Conservation (phyloP, 2,329 filamentous ascomycete species). For the Ceratocystis colombiana region DNA sequence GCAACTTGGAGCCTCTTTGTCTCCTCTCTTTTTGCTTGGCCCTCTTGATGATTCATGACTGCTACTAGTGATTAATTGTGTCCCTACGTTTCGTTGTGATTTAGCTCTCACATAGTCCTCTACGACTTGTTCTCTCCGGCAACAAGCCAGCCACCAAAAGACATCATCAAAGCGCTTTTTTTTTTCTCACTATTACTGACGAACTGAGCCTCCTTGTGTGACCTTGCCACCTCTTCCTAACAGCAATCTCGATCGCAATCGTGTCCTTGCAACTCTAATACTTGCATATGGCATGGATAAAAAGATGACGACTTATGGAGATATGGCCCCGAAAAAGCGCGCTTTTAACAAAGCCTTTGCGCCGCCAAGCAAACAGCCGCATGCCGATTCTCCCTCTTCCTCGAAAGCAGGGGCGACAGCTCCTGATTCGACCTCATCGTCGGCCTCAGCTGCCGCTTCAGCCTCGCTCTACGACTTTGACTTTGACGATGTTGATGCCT, state of each 20-base stretch:
- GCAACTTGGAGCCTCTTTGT: background rate
- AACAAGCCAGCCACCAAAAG: background rate
- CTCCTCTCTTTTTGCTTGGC: background rate
- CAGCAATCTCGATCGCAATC: background rate
- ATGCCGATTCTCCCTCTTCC: slow-evolving; percentile 11
- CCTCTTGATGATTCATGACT: background rate
- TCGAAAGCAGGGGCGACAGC: background rate
- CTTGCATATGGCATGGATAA: background rate
- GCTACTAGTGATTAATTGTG: no score
- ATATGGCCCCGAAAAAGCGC: slow-evolving; percentile 26
- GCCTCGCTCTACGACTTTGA: slow-evolving; percentile 25
- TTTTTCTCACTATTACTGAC: background rate
- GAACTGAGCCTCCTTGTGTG: background rate
- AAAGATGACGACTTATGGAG: slow-evolving; percentile 24
- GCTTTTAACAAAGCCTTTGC: slow-evolving; percentile 25
- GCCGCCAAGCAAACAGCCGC: slow-evolving; percentile 20
- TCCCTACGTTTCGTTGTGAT: no score
- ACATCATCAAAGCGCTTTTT: background rate
- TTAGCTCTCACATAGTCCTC: no score
- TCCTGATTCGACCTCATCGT: slow-evolving; percentile 16
- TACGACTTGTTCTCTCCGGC: background rate
- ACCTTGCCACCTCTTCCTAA: background rate
- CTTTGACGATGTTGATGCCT: slow-evolving; percentile 24
- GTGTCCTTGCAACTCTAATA: background rate
- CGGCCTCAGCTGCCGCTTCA: slow-evolving; percentile 16